A percentile compares a stretch with the other conserved stretches of the same genome.
phyloP scores from a whole-genome alignment of 805 yeast species.

The Cyberlindnera nakhonratchasimensis region DNA sequence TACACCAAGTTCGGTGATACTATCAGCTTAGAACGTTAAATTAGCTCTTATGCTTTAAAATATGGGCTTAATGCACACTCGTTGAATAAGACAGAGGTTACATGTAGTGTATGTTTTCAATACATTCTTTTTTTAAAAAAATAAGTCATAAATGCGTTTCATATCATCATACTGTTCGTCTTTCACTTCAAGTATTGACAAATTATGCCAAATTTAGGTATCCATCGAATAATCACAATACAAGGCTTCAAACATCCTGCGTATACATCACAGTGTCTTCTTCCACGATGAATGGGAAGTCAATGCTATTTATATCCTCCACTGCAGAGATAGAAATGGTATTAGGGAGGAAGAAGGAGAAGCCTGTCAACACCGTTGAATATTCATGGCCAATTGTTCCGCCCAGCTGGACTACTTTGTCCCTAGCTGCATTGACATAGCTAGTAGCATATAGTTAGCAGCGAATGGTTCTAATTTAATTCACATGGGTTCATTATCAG shows the following conservation, averaged over 20 bases:
- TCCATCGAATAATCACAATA: no score
- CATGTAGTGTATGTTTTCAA: no score
- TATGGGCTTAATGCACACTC: neutral
- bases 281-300: conserved; percentile 43
- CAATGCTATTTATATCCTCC: conserved; percentile 20
- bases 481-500: neutral
- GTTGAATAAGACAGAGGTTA: neutral
- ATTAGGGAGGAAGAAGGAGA: conserved; percentile 40
- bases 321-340: conserved; percentile 25
- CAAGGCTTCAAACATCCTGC: conserved; percentile 21
- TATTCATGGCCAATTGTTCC: conserved; percentile 47
- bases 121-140: no score
- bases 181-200: no score
- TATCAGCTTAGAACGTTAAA: conserved; percentile 73
- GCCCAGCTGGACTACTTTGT: conserved; percentile 36
- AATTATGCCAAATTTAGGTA: no score
- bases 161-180: conserved; percentile 2
- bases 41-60: neutral
- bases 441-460: conserved; percentile 1
- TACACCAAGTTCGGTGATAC: conserved; percentile 88
- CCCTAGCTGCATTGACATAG: conserved; percentile 32
- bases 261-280: conserved; percentile 38
- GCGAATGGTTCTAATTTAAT: no score
- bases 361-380: conserved; percentile 44
- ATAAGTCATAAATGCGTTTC: neutral